Conservation (phyloP, 1,284 basidiomycete genomes). For the Neolentinus lepideus region DNA sequence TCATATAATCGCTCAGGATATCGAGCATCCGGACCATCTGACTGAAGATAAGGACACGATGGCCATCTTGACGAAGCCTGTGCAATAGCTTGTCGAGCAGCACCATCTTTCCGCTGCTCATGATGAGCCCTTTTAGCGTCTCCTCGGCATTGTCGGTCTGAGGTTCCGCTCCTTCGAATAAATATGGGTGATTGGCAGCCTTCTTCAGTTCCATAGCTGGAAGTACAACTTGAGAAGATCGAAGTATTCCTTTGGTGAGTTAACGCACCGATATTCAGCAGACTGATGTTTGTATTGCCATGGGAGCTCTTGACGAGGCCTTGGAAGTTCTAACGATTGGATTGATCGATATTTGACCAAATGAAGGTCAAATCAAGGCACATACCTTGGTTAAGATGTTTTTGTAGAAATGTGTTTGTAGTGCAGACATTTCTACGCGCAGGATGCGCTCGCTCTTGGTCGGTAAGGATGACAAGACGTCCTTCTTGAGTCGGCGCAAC, state of each 20-base stretch:
- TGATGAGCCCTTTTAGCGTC: conserved; percentile 90
- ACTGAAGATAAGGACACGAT: conserved; percentile 97
- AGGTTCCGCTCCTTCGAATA: conserved; percentile 94
- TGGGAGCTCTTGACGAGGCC: conserved; percentile 85
- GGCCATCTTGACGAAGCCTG: conserved; percentile 85
- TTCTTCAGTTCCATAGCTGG: conserved; percentile 94
- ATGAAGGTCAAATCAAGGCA: neutral
- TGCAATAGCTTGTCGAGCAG: conserved; percentile 91
- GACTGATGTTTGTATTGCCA: conserved; percentile 81
- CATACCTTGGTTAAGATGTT: conserved; percentile 92
- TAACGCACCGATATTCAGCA: conserved; percentile 84
- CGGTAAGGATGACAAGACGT: conserved; percentile 95
- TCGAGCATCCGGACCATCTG: conserved; percentile 99
- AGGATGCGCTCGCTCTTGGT: conserved; percentile 98
- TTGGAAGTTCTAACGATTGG: conserved; percentile 71
- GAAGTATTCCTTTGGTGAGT: neutral
- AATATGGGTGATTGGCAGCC: conserved; percentile 95
- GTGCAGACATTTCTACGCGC: conserved; percentile 94
- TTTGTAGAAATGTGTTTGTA: conserved; percentile 99
- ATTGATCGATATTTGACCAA: neutral
- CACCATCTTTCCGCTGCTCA: conserved; percentile 98
- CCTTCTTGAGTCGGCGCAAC: conserved; percentile 92
- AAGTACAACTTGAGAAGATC: conserved; percentile 6
- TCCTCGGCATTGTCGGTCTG: conserved; percentile 76
- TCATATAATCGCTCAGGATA: conserved; percentile 97